Evolutionary conservation across 2,329 filamentous ascomycete genomes (phyloP), one percentile per base, ranked within the genome.

Genomic region (Hypoxylon sp.): DNA sequence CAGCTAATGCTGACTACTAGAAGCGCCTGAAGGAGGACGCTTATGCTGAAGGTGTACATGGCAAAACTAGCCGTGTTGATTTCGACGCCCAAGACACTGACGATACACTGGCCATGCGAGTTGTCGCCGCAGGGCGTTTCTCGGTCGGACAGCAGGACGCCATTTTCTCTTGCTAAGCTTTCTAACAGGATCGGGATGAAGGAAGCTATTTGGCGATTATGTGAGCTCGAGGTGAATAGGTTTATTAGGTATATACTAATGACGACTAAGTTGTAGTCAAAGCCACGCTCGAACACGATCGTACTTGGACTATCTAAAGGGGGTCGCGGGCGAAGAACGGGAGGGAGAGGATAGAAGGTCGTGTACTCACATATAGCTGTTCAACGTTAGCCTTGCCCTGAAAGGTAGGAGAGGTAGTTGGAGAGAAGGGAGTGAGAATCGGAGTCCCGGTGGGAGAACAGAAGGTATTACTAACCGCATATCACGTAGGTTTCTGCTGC

Each of bases 41-140:
- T 96, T 69, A 96, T 80, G 55, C 92, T 96, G 75, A 99, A 99
- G 1, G 92, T 97, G 77, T 98, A 98, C 92, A 98, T 96, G 72
- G 92, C 94, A 74, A 98, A 97, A 74, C 91, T 96, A 29, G 94
- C 93, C 0, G 94, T 97, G 75, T 98, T 98, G 77, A 99, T 88
- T 69, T 96, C 88, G 58, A 90, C 74, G 4, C 94, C 94, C 20
- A 96, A 78, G 4, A 98, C 80, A 63, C 88, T 85, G 57, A 98
- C 86, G 58, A 98, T 80, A 71, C 95, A 99, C 72, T 96, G 91
- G 45, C 81, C 82, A 37, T 79, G 80, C 68, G 86, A 84, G 61
- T 82, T 87, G 59, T 86, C 81, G 59, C 82, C 86, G 77, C 94
- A 98, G 41, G 92, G 88, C 26, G 84, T 90, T 18, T 77, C 86